These are phyloP conservation scores for Bondarzewia mesenterica DNA, from an alignment of 1,284 basidiomycete species.

Conservation along the genomic window DNA sequence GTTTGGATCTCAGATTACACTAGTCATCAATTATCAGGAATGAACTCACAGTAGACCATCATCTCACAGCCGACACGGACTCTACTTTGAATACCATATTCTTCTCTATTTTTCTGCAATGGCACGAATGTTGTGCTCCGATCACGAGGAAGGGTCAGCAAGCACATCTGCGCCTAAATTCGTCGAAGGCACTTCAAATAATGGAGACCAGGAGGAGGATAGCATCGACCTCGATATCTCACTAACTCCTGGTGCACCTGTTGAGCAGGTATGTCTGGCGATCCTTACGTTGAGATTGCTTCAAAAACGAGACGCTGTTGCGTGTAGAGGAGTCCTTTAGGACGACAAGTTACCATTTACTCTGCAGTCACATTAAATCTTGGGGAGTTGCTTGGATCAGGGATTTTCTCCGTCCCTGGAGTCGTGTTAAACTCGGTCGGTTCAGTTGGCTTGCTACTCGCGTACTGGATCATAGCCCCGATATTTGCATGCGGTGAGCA, in stretches of 20 bases:
- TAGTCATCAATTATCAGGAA: no score
- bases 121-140: no score
- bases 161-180: no score
- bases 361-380: slow-evolving; percentile 29
- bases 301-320: not conserved
- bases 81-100: no score
- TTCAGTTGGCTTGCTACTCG: slow-evolving; percentile 32
- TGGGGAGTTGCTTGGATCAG: slow-evolving; percentile 35
- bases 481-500: slow-evolving; percentile 25
- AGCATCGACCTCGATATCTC: not conserved
- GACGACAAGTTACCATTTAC: slow-evolving; percentile 31
- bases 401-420: slow-evolving; percentile 33
- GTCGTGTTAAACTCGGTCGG: slow-evolving; percentile 32
- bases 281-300: not conserved
- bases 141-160: no score
- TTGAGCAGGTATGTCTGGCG: not conserved
- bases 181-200: no score
- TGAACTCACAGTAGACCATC: no score
- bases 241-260: not conserved
- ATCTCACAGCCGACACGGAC: no score
- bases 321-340: slow-evolving; percentile 27
- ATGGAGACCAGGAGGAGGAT: not conserved
- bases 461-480: slow-evolving; percentile 37
- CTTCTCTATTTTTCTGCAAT: no score
- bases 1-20: no score